phyloP scores from a whole-genome alignment of 2,329 filamentous ascomycete species.

The Tricladium varicosporioides region DNA sequence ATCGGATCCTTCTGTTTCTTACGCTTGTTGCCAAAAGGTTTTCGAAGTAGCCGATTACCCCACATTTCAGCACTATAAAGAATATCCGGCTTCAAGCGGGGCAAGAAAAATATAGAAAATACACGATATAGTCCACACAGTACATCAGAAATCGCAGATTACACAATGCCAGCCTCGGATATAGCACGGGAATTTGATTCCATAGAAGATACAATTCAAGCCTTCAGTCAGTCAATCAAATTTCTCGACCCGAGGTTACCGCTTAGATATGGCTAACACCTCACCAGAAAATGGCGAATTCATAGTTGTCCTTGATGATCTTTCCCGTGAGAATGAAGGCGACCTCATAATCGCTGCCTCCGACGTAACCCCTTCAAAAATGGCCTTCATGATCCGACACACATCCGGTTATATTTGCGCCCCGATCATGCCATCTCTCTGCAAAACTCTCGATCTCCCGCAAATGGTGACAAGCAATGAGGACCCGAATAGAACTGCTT shows the following conservation, averaged over 20 bases:
- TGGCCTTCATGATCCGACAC: conserved; percentile 94
- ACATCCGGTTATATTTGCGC: conserved; percentile 90
- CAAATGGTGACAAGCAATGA: conserved; percentile 78
- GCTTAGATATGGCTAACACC: too few species aligned
- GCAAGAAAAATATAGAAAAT: conserved; percentile 5
- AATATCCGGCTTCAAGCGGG: conserved; percentile 16
- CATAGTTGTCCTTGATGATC: conserved; percentile 91
- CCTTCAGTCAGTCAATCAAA: conserved; percentile 53
- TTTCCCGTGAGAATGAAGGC: conserved; percentile 93
- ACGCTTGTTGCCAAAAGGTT: neutral
- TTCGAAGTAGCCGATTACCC: neutral
- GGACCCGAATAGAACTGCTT: conserved; percentile 88
- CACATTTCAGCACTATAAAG: conserved; percentile 6
- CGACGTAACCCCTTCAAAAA: conserved; percentile 80
- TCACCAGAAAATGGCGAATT: conserved; percentile 74
- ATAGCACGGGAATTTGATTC: conserved; percentile 53
- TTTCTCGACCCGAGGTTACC: too few species aligned
- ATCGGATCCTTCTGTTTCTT: neutral
- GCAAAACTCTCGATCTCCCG: conserved; percentile 71
- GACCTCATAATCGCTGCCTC: conserved; percentile 94
- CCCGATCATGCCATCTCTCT: conserved; percentile 69
- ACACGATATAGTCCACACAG: too few species aligned
- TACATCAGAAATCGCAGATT: neutral
- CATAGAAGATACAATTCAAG: conserved; percentile 62
- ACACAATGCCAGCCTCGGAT: conserved; percentile 31